Percentiles rank a stretch among this genome's conserved stretches.
Conservation (phyloP, 2,329 filamentous ascomycete species). For the Penicillium glabrum region DNA sequence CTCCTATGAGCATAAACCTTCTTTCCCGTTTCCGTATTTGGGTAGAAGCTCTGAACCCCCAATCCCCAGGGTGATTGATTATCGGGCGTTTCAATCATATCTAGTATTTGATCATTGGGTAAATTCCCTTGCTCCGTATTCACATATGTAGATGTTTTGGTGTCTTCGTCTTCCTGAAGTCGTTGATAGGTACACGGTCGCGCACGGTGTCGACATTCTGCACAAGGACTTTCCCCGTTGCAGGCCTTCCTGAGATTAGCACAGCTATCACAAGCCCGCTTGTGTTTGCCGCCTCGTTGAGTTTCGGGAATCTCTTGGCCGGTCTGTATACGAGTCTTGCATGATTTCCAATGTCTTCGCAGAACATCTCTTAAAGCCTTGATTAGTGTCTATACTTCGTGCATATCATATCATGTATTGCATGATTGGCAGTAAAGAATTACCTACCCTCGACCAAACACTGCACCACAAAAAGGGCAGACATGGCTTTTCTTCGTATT, state of each 20-base stretch:
- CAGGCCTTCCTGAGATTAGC: slow-evolving; percentile 29
- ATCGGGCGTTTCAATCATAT: background rate
- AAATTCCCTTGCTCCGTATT: background rate
- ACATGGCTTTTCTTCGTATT: slow-evolving; percentile 15
- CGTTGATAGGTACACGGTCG: slow-evolving; percentile 25
- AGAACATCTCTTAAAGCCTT: slow-evolving; percentile 21
- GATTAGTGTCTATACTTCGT: background rate
- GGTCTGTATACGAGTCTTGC: slow-evolving; percentile 19
- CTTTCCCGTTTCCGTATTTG: background rate
- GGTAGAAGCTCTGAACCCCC: slow-evolving; percentile 21
- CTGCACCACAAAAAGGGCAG: slow-evolving; percentile 26
- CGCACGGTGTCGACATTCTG: slow-evolving; percentile 21
- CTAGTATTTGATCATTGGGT: background rate
- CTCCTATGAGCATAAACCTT: slow-evolving; percentile 3
- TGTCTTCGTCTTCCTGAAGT: slow-evolving; percentile 3
- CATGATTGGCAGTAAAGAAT: background rate
- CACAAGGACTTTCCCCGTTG: slow-evolving; percentile 22
- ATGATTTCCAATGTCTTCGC: slow-evolving; percentile 31
- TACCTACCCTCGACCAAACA: slow-evolving; percentile 29
- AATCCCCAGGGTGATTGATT: slow-evolving; percentile 16
- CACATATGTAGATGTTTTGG: background rate
- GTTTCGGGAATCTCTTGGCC: slow-evolving; percentile 23
- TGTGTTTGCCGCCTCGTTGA: slow-evolving; percentile 26
- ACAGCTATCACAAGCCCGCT: slow-evolving; percentile 31
- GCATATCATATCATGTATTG: background rate